These are phyloP conservation scores for Tetradesmus obliquus DNA, from an alignment of 139 green algal species.

Conservation along the genomic window DNA sequence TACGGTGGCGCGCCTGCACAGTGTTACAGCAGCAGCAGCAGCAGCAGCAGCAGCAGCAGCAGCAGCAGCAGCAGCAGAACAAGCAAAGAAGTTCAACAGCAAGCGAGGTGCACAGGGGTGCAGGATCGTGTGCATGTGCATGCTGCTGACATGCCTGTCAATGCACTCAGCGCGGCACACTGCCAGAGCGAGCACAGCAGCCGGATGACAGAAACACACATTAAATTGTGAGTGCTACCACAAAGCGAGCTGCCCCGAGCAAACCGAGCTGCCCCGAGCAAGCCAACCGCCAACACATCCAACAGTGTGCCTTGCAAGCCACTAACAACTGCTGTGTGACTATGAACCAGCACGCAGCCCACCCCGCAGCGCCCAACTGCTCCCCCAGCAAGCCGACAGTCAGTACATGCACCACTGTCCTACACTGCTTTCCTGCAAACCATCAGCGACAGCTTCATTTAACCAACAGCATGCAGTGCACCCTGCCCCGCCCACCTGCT, in stretches of 20 bases:
- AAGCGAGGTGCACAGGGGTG: too few relatives aligned
- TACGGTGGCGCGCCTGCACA: constrained; percentile 80
- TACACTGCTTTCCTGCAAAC: neutral
- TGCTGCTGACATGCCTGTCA: neutral
- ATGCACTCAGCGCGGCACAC: neutral
- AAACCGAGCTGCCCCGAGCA: too few relatives aligned
- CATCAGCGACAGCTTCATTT: neutral
- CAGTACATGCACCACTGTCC: neutral
- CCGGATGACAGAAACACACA: too few relatives aligned
- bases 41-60: neutral
- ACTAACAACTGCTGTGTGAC: too few relatives aligned
- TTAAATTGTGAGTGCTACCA: too few relatives aligned
- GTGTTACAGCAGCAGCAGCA: constrained; percentile 3
- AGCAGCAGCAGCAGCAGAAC: neutral
- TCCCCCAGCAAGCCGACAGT: too few relatives aligned
- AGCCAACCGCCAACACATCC: too few relatives aligned
- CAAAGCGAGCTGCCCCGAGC: too few relatives aligned
- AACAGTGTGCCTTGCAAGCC: too few relatives aligned
- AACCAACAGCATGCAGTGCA: neutral
- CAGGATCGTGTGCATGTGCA: too few relatives aligned
- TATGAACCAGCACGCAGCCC: too few relatives aligned
- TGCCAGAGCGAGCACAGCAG: neutral
- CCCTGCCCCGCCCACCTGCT: constrained; percentile 55
- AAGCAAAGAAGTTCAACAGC: neutral
- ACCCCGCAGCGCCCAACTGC: too few relatives aligned